Conservation (phyloP, 805 yeast genomes). For the Maudiozyma serrabonitensis region DNA sequence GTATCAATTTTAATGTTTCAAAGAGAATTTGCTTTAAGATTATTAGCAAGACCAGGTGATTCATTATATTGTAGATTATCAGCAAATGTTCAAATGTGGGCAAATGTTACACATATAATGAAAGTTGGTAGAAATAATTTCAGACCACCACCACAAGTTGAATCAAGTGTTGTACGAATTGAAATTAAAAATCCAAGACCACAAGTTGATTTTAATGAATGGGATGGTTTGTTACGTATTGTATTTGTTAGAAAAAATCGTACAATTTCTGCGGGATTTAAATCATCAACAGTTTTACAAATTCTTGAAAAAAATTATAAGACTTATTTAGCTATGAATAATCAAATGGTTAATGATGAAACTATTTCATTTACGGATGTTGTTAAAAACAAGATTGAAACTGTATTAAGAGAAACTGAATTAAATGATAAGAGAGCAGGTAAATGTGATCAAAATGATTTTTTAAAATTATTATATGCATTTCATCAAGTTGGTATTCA, state of each 20-base stretch:
- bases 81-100: constrained; percentile 99
- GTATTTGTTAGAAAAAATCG: constrained; percentile 90
- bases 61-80: constrained; percentile 82
- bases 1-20: constrained; percentile 95
- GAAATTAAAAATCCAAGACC: constrained; percentile 92
- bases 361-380: constrained; percentile 32
- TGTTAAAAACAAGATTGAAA: constrained; percentile 61
- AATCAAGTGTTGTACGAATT: constrained; percentile 88
- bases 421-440: constrained; percentile 81
- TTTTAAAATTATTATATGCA: constrained; percentile 73
- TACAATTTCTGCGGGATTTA: constrained; percentile 88
- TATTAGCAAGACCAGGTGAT: constrained; percentile 96
- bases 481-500: constrained; percentile 97
- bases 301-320: constrained; percentile 83
- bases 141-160: constrained; percentile 98
- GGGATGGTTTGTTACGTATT: constrained; percentile 92
- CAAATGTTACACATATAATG: constrained; percentile 97
- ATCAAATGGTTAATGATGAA: constrained; percentile 35
- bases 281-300: constrained; percentile 65
- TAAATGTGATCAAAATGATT: constrained; percentile 92
- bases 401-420: constrained; percentile 71
- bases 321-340: constrained; percentile 51
- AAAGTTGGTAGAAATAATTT: constrained; percentile 95
- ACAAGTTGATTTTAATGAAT: constrained; percentile 84
- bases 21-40: constrained; percentile 88